Evolutionary conservation across 139 green algal genomes (phyloP).

Genomic region (Coelastrella sp.): DNA sequence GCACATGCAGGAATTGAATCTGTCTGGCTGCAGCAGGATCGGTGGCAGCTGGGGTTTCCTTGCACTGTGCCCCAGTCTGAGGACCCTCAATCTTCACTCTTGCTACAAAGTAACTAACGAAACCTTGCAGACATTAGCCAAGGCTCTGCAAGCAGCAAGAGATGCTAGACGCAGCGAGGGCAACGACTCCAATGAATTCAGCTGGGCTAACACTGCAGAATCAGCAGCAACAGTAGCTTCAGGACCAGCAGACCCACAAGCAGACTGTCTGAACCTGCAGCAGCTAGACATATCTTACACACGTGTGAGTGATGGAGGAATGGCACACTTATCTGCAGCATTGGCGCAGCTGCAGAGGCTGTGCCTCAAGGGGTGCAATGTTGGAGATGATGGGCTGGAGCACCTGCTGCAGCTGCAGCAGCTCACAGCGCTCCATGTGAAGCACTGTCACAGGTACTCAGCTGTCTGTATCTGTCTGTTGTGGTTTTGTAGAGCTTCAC

Average conservation of each 20-base stretch:
- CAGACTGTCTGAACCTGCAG: background rate
- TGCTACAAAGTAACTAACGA: slow-evolving; percentile 27
- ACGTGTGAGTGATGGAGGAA: slow-evolving; percentile 7
- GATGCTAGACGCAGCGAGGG: too few relatives aligned
- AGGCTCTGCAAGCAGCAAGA: background rate
- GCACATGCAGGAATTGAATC: background rate
- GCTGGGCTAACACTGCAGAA: too few relatives aligned
- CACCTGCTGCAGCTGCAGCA: slow-evolving; percentile 31
- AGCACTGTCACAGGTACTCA: slow-evolving; percentile 41
- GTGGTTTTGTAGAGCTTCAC: too few relatives aligned
- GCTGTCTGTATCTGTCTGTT: too few relatives aligned
- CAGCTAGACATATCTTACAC: slow-evolving; percentile 19
- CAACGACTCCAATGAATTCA: too few relatives aligned
- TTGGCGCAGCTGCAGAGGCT: background rate
- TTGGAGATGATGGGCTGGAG: slow-evolving; percentile 32
- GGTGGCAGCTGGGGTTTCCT: background rate
- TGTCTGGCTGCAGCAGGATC: slow-evolving; percentile 5
- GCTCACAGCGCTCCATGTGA: slow-evolving; percentile 12
- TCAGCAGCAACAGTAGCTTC: background rate
- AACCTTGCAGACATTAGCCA: background rate
- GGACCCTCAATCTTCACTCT: background rate
- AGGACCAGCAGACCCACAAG: too few relatives aligned
- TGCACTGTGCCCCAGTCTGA: background rate
- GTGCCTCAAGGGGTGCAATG: slow-evolving; percentile 16
- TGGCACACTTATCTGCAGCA: background rate